Base-by-base conservation (phyloP, 2,329 filamentous ascomycete species). In the Parastagonospora avenae region DNA sequence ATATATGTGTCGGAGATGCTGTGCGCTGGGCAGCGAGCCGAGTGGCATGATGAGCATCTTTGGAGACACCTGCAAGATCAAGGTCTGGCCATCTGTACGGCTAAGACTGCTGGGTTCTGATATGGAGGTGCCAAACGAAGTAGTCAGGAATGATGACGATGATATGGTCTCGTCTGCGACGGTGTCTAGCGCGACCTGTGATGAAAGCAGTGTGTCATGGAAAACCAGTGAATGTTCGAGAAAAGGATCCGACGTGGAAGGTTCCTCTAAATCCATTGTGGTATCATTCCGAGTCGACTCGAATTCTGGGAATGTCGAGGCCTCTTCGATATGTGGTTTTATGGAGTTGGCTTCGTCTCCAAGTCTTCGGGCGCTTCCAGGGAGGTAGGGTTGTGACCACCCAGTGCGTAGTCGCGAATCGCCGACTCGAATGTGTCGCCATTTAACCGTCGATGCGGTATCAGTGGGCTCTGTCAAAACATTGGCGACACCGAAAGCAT, bases 181-280 rank as follows among this genome's bases (percentile, higher is more conserved):
- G 7, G 38, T 29, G 27, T 61, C 59, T 10, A 52, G 50, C 1
- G 58, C 44, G 27, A 68, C 75, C 52, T 88, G 82, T 1, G 87
- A 89, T 0, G 86, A 88, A 1, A 82, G 74, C 4, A 88, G 72
- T 11, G 85, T 82, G 55, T 90, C 81, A 67, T 95, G 85, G 11
- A 88, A 76, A 2, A 85, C 83, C 42, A 95, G 81, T 0, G 91
- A 94, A 63, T 93, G 85, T 57, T 94, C 84, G 62, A 91, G 89
- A 70, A 94, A 95, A 8, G 57, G 62, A 32, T 66, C 59, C 4
- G 55, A 40, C 8, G 56, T 52, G 4, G 60, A 45, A 2, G 53
- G 36, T 8, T 66, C 61, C 12, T 59, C 45, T n/a, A 62, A 29
- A 10, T 39, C 45, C n/a, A 58, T 32, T 4, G 63, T 70, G 2